Conservation (phyloP, 805 yeast species). For the Candida sakaeoensis region DNA sequence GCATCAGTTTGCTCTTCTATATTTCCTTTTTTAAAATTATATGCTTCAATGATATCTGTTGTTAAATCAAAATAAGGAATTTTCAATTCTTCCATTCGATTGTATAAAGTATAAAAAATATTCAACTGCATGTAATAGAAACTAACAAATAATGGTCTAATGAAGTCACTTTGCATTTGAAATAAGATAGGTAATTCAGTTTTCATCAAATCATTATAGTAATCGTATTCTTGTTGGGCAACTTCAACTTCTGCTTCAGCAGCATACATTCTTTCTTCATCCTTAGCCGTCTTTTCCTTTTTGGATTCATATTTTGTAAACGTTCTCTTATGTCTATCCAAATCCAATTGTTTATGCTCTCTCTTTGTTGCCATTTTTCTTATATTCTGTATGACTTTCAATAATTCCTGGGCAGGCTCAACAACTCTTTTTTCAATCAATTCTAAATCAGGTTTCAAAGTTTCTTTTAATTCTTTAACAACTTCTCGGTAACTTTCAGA, state of each 20-base stretch:
- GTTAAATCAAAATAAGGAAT: constrained; percentile 91
- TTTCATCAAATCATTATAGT: constrained; percentile 92
- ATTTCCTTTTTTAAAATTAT: constrained; percentile 77
- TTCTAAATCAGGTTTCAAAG: constrained; percentile 88
- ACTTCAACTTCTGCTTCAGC: constrained; percentile 86
- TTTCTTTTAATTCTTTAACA: constrained; percentile 79
- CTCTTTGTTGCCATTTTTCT: constrained; percentile 94
- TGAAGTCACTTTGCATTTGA: constrained; percentile 84
- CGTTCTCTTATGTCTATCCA: constrained; percentile 77
- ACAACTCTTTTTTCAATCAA: constrained; percentile 87
- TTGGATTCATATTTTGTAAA: constrained; percentile 73
- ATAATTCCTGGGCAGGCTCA: constrained; percentile 85
- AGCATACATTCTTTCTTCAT: constrained; percentile 84
- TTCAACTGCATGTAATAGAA: constrained; percentile 97
- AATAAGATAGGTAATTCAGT: constrained; percentile 85
- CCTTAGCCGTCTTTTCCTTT: constrained; percentile 80
- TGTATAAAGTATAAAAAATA: constrained; percentile 89
- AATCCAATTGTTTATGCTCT: constrained; percentile 90
- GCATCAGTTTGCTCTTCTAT: constrained; percentile 87
- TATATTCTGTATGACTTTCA: constrained; percentile 75
- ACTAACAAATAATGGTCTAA: constrained; percentile 88
- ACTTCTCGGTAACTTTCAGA: constrained; percentile 87
- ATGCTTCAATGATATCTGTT: constrained; percentile 80
- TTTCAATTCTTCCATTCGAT: constrained; percentile 91
- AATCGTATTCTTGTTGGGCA: constrained; percentile 94